Conservation (phyloP, 495 filamentous ascomycete genomes). For the Penicillium malachiteum region DNA sequence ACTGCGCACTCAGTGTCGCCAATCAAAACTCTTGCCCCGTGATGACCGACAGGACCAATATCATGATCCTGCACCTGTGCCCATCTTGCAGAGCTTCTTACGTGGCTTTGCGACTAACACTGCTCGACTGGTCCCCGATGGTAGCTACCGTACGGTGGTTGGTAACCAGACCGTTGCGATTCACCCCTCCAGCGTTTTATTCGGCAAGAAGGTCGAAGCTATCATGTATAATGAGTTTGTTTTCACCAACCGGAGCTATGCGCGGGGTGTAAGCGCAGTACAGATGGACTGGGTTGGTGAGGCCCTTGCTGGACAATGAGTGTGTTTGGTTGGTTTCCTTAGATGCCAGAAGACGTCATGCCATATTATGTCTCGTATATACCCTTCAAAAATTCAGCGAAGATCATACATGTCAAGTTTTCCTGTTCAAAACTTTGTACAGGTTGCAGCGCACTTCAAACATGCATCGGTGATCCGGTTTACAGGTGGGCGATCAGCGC, state of each 20-base stretch:
- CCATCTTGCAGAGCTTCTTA: slow-evolving; percentile 77
- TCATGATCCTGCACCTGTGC: slow-evolving; percentile 36
- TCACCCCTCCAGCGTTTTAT: slow-evolving; percentile 83
- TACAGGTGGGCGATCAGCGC: slow-evolving; percentile 5
- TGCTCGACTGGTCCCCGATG: slow-evolving; percentile 77
- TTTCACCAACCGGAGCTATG: slow-evolving; percentile 89
- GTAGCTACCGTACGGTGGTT: slow-evolving; percentile 78
- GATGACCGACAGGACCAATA: slow-evolving; percentile 12
- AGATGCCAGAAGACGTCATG: background rate
- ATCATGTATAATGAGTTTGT: slow-evolving; percentile 97
- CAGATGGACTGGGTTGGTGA: slow-evolving; percentile 86
- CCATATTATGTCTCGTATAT: slow-evolving; percentile 15
- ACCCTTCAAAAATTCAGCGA: slow-evolving; percentile 13
- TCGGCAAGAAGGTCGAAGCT: slow-evolving; percentile 84
- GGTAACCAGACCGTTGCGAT: slow-evolving; percentile 86
- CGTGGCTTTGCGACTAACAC: slow-evolving; percentile 79
- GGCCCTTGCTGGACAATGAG: slow-evolving; percentile 46
- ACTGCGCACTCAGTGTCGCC: slow-evolving; percentile 63
- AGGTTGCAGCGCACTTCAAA: background rate
- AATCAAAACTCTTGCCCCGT: slow-evolving; percentile 38
- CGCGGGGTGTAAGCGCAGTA: slow-evolving; percentile 80
- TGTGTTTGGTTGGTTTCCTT: slow-evolving; percentile 1
- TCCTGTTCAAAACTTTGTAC: background rate
- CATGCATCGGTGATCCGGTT: background rate
- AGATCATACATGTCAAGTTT: background rate